A percentile compares a stretch with the other conserved stretches of the same genome.
These are phyloP conservation scores for Neurospora cerealis DNA, from an alignment of 495 filamentous ascomycete genomes.

Conservation along the genomic window DNA sequence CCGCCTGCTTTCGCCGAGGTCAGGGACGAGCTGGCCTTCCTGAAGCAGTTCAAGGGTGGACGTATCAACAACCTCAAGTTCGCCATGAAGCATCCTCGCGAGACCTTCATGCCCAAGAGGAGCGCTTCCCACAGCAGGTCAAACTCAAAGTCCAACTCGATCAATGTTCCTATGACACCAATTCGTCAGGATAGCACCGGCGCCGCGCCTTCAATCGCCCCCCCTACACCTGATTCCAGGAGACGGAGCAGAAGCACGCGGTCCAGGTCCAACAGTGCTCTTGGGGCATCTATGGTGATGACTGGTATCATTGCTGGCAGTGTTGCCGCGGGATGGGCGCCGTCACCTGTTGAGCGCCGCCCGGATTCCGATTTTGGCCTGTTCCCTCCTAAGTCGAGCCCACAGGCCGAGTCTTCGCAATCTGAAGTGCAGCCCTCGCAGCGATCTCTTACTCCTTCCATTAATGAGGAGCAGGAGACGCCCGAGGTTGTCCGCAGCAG, in stretches of 20 bases:
- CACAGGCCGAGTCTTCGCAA: neutral
- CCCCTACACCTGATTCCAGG: conserved; percentile 59
- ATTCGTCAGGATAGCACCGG: conserved; percentile 43
- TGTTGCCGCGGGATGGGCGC: conserved; percentile 63
- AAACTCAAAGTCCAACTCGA: conserved; percentile 61
- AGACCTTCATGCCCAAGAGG: conserved; percentile 59
- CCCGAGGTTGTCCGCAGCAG: conserved; percentile 9
- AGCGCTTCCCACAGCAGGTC: conserved; percentile 53
- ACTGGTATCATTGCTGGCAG: conserved; percentile 81
- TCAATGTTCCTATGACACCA: conserved; percentile 53
- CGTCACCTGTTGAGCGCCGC: conserved; percentile 60
- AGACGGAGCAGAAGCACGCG: conserved; percentile 56
- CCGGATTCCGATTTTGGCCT: conserved; percentile 17
- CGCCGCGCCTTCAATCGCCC: conserved; percentile 36
- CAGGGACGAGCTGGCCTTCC: conserved; percentile 70
- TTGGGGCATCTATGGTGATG: conserved; percentile 78
- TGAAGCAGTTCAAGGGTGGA: conserved; percentile 86
- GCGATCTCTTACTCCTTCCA: conserved; percentile 14
- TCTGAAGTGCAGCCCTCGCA: conserved; percentile 15
- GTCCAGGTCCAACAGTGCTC: conserved; percentile 78
- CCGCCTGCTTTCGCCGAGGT: conserved; percentile 65
- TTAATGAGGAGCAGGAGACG: conserved; percentile 31
- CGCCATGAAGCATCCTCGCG: conserved; percentile 66
- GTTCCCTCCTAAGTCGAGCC: conserved; percentile 8
- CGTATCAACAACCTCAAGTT: conserved; percentile 81